Base-by-base conservation (phyloP, 768 basidiomycete genomes). In the Antrodiella citrinella region DNA sequence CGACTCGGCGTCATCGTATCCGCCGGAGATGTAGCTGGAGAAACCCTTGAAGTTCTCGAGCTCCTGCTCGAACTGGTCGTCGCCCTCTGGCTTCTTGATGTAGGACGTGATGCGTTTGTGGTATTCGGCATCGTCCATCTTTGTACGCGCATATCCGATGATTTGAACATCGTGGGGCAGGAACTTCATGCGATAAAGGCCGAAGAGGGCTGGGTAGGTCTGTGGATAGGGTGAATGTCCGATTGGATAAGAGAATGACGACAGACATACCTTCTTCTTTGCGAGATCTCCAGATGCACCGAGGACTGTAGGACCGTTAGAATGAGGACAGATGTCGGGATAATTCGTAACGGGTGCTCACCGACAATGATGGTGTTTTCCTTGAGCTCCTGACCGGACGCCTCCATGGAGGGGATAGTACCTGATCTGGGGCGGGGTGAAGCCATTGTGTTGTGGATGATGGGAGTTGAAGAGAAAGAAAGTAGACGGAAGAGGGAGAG, bases 271-370 rank as follows among this genome's bases (percentile, higher is more conserved):
- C 81, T 99, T 99, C 74, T 99, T 99, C 85, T 96, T 95, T 55
- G 95, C 95, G 43, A 99, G 76, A 74, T 99, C 95, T 38, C 95
- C 95, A 50, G 91, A 94, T 2, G 95, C 95, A 50, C 95, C 95
- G 53, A 94, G 81, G 48, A 98, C 94, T 92, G 63, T 19, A 10
- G 9, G 22, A 11, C 13, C 48, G 18, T 42, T 24, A 47, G 30
- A 26, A 38, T 19, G 9, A 49, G 35, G 1, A 47, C 30, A 18
- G 30, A 44, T 35, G 48, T 26, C 13, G 49, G 24, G 11, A 51
- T 47, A 42, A 53, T 50, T 19, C 22, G 48, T 44, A 46, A 25
- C 57, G 52, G 9, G 24, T 23, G 72, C 82, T 60, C 56, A 87
- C 91, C 91, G 60, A 95, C 71, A 71, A 96, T 82, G 72, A 91